Percentiles rank a stretch among this genome's conserved stretches.
Evolutionary conservation across 2,329 filamentous ascomycete species (phyloP).

Genomic region (Orbilia quercus): DNA sequence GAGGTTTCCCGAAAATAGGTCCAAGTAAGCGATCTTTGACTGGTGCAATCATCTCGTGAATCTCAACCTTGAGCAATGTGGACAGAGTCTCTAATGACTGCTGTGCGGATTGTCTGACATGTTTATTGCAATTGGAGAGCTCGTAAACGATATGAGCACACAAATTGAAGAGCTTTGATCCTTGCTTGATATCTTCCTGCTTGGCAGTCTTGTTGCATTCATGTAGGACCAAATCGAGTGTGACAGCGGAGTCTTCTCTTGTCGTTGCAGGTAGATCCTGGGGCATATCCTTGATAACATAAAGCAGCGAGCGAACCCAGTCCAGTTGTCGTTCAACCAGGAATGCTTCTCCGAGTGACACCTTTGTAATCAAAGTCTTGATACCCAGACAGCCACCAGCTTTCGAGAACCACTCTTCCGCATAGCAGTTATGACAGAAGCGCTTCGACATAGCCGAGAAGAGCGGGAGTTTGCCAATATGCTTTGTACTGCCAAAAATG

Average conservation of each 20-base stretch:
- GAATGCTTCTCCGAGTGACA: slow-evolving; percentile 87
- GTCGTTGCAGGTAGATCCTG: slow-evolving; percentile 92
- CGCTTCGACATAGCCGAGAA: slow-evolving; percentile 83
- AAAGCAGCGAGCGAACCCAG: slow-evolving; percentile 89
- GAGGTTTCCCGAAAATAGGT: slow-evolving; percentile 93
- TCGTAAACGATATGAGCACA: slow-evolving; percentile 88
- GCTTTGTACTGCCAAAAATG: slow-evolving; percentile 80
- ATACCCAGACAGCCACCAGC: slow-evolving; percentile 92
- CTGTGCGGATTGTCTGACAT: slow-evolving; percentile 88
- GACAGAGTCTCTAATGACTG: slow-evolving; percentile 83
- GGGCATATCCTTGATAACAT: slow-evolving; percentile 98
- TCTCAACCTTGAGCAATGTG: slow-evolving; percentile 78
- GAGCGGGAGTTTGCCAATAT: slow-evolving; percentile 81
- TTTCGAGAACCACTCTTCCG: slow-evolving; percentile 99
- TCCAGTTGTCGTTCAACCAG: slow-evolving; percentile 83
- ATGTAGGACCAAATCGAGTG: slow-evolving; percentile 80
- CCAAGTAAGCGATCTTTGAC: slow-evolving; percentile 89
- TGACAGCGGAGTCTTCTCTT: slow-evolving; percentile 81
- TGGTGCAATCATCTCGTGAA: slow-evolving; percentile 88
- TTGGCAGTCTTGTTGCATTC: slow-evolving; percentile 81
- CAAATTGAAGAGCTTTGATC: slow-evolving; percentile 76
- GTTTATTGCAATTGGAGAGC: slow-evolving; percentile 92
- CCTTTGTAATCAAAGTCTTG: slow-evolving; percentile 82
- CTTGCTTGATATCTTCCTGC: slow-evolving; percentile 79
- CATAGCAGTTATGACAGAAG: slow-evolving; percentile 94